Base-by-base conservation (phyloP, 176 grass and related monocot species). In the Guadua angustifolia region DNA sequence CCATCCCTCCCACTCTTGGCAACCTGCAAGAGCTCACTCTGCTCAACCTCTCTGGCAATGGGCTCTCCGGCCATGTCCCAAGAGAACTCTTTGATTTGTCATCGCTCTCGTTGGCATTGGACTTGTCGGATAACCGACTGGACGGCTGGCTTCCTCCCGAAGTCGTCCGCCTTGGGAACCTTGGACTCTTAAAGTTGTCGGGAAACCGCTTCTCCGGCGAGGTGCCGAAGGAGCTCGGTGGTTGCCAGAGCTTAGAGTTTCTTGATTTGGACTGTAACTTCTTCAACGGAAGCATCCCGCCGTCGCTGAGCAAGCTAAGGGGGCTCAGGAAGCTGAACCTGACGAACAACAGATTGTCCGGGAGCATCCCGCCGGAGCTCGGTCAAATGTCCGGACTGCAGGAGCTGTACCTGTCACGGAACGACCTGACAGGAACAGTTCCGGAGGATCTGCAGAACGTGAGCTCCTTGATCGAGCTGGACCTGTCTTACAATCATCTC, bases 161-260 rank as follows among this genome's bases (percentile, higher is more conserved):
- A 2, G n/a, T 88, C 17, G 74, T 60, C 10, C 59, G 33, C 22
- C 83, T 92, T 6, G 77, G 16, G 83, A 86, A 92, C 10, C 71
- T 93, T 2, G 88, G 75, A 2, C 78, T 74, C 0, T 4, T 93
- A 13, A 69, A 29, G 32, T 29, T 93, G 1, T 69, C 84, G 0
- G 7, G 74, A 9, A 92, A 92, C 65, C 73, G 50, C 49, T 85
- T 92, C 73, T 32, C 50, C 1, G 84, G 91, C 8, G 66, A 84
- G 45, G 56, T 92, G 1, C 84, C 91, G 7, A 2, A 9, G 0
- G 73, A 82, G 45, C 86, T 89, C 6, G 91, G 77, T 0, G 63
- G 69, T 19, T 92, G 82, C 77, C 74, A 83, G 40, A 89, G 86
- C 77, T 6, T 89, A 35, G 88, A 92, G 58, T 89, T 87, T 22